phyloP scores from a whole-genome alignment of 257 asterid species.

The Nemophila menziesii region DNA sequence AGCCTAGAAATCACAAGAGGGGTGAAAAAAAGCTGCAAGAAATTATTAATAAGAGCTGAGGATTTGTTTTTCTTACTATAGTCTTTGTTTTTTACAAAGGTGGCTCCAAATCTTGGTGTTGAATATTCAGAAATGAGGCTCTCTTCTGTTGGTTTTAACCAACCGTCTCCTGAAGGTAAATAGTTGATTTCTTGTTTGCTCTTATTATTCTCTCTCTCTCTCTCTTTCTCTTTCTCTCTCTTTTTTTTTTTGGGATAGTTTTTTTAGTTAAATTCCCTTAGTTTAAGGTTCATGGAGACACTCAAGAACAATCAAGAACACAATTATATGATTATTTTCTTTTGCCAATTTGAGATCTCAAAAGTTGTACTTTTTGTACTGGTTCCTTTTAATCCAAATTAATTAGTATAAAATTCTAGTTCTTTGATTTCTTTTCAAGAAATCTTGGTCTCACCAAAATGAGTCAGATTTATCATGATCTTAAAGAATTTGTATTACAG shows the following conservation, averaged over 20 bases:
- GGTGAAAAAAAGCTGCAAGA: conserved; percentile 17
- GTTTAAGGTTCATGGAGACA: neutral
- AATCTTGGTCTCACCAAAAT: neutral
- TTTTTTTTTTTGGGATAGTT: neutral
- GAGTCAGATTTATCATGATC: neutral
- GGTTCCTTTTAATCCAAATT: neutral
- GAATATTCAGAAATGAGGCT: conserved; percentile 47
- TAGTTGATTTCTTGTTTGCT: neutral
- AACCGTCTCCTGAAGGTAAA: conserved; percentile 59
- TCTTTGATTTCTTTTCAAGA: neutral
- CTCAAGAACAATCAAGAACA: neutral
- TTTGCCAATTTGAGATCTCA: neutral
- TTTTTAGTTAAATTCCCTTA: neutral
- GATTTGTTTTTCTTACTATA: conserved; percentile 10
- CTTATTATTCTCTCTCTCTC: neutral
- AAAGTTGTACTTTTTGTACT: neutral
- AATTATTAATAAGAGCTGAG: conserved; percentile 5
- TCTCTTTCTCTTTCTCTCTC: neutral
- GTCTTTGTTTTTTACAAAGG: neutral
- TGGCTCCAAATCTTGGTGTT: conserved; percentile 13
- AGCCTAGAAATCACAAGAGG: too few species aligned
- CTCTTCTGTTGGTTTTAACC: conserved; percentile 34
- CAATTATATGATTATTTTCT: neutral
- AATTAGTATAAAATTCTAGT: too few species aligned
- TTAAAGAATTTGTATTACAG: conserved; percentile 12